Evolutionary conservation across 495 filamentous ascomycete species (phyloP), one percentile per base, ranked within the genome.

Genomic region (Cenococcum geophilum): DNA sequence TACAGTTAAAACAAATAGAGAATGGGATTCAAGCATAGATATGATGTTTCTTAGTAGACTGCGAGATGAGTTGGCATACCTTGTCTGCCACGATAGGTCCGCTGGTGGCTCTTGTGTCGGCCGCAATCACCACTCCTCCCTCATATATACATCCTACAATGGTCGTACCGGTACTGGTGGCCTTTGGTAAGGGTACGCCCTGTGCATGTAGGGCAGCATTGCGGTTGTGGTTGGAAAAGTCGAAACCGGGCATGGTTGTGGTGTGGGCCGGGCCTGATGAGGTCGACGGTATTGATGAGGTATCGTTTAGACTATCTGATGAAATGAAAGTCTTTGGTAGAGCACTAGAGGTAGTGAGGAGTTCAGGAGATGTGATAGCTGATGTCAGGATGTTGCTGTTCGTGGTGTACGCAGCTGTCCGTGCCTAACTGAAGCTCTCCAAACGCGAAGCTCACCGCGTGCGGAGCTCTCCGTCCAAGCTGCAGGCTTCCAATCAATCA

Each of bases 21-120:
- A 32, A 32, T 32, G 27, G 6, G 6, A 6, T 32, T 21, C 21
- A 45, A 20, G 23, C 20, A 58, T 16, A 43, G 35, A 49, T 23
- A 4, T 5, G n/a, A 51, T 5, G 55, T 14, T 14, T 47, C 25
- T 45, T 5, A 5, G 34, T n/a, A 45, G 45, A 47, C 18, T 27
- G 8, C 18, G 42, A 43, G 21, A 54, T 55, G 18, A 32, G 50
- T n/a, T 14, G 21, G 65, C 64, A 48, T 75, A 86, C 86, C 82
- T 99, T 99, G 84, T 99, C 95, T 72, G 95, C 95, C 69, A 99
- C 95, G 75, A 99, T 99, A 43, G 92, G 90, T 20, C 95, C 95
- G 63, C 89, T 92, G 43, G 95, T 99, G 57, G 95, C 95, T 85
- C 95, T 84, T 67, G 95, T 99, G 79, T 97, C 95, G 79, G 92